Conservation (phyloP, 169 alveolate genomes). For the Cryptosporidium sp. region DNA sequence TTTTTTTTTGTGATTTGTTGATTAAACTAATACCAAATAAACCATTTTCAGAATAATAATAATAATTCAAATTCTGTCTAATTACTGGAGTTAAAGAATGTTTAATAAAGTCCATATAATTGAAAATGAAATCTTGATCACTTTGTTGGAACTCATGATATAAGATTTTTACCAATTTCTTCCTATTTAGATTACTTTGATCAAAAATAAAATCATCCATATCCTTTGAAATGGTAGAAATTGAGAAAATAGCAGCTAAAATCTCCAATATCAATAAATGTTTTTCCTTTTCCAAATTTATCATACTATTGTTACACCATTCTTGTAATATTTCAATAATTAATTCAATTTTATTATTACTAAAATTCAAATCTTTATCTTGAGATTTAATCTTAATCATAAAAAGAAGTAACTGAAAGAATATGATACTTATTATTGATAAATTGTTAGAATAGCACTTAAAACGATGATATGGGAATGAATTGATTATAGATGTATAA, state of each 20-base stretch:
- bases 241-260: constrained; percentile 24
- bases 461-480: constrained; percentile 61
- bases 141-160: constrained; percentile 43
- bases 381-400: neutral
- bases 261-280: constrained; percentile 28
- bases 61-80: constrained; percentile 5
- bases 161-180: constrained; percentile 9
- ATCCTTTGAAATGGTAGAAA: constrained; percentile 11
- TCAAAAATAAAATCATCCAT: constrained; percentile 11
- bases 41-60: neutral
- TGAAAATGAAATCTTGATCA: constrained; percentile 54
- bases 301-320: constrained; percentile 13
- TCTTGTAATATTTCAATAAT: constrained; percentile 18
- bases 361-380: neutral
- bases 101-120: constrained; percentile 51
- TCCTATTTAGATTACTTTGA: neutral
- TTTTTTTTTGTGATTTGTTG: neutral
- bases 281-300: constrained; percentile 39
- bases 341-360: neutral
- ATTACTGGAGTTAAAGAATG: constrained; percentile 21
- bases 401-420: constrained; percentile 10
- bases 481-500: neutral
- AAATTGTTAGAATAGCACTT: constrained; percentile 30
- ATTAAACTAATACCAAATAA: no score
- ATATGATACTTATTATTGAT: constrained; percentile 21